Base-by-base conservation (phyloP, 805 yeast genomes). In the Nakazawaea ambrosiae region DNA sequence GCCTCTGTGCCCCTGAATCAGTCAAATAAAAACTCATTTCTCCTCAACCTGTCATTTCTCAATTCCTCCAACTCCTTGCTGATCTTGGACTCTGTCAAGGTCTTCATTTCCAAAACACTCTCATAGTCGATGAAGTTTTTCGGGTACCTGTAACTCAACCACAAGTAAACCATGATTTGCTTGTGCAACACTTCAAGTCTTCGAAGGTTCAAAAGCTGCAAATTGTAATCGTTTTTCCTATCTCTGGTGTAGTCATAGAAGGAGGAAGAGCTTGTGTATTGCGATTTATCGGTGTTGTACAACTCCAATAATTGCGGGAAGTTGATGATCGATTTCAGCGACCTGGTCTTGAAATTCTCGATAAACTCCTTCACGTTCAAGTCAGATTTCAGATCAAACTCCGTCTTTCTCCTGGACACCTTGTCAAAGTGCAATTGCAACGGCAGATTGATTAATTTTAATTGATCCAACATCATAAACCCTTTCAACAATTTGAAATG, bases 71-170 rank as follows among this genome's bases (percentile, higher is more conserved):
- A 55, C 55, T 73, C 73, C 44, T 70, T 71, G 42, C 66, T 64
- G 30, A 80, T 77, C 36, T 74, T 58, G 42, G 63, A 66, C 51
- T 89, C 96, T 36, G 87, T 75, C 43, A 84, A 58, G 20, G 73
- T 62, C 53, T 83, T 83, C 48, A 86, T 57, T 39, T 82, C 84
- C 18, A 58, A 54, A 0, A 95, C 95, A 33, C 86, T 72, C 41
- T 79, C 84, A 12, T 76, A 65, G 55, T 87, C 96, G 14, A 82
- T 73, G 48, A 88, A 85, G 35, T 76, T 68, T 22, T 81, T 76
- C 1, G 97, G 95, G 65, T 81, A 90, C 50, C 97, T 65, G 54
- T 85, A 89, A 38, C 84, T 70, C 44, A 90, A 65, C 98, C 98
- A 90, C 52, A 86, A 63, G 51, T 75, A 90, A 5, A 84, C 59